Evolutionary conservation across 768 basidiomycete genomes (phyloP).

Genomic region (Termitomyces sp.): DNA sequence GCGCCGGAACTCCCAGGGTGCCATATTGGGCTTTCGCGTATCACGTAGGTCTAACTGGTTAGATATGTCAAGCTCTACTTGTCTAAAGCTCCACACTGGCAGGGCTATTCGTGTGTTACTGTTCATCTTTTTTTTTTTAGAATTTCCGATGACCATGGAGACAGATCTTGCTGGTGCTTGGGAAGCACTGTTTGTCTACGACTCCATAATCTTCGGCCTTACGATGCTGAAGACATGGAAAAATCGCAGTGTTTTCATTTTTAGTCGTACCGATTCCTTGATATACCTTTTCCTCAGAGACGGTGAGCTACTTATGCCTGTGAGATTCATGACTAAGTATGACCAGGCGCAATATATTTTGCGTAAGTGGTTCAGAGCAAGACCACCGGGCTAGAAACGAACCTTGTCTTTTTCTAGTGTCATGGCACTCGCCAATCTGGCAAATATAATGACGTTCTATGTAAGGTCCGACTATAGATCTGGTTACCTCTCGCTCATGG

Average conservation of each 20-base stretch:
- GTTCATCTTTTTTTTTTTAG: not conserved
- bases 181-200: conserved; percentile 48
- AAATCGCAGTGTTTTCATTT: conserved; percentile 21
- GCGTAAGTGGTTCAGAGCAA: conserved; percentile 31
- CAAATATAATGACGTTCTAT: conserved; percentile 3
- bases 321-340: not conserved
- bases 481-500: not conserved
- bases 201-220: conserved; percentile 40
- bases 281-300: conserved; percentile 42
- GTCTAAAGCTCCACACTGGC: not conserved
- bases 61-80: not conserved
- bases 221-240: conserved; percentile 43
- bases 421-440: conserved; percentile 29
- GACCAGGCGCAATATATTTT: conserved; percentile 49
- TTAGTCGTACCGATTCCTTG: conserved; percentile 25
- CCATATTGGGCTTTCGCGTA: conserved; percentile 24
- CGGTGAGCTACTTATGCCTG: conserved; percentile 26
- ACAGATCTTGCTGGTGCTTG: conserved; percentile 35
- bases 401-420: conserved; percentile 27
- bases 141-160: not conserved
- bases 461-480: not conserved
- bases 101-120: conserved; percentile 15
- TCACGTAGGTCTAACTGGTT: conserved; percentile 21
- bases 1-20: conserved; percentile 25
- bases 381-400: not conserved